Percentiles rank a stretch among this genome's conserved stretches.
These are phyloP conservation scores for Trichoderma arundinaceum DNA, from an alignment of 2,329 filamentous ascomycete genomes.

Conservation along the genomic window DNA sequence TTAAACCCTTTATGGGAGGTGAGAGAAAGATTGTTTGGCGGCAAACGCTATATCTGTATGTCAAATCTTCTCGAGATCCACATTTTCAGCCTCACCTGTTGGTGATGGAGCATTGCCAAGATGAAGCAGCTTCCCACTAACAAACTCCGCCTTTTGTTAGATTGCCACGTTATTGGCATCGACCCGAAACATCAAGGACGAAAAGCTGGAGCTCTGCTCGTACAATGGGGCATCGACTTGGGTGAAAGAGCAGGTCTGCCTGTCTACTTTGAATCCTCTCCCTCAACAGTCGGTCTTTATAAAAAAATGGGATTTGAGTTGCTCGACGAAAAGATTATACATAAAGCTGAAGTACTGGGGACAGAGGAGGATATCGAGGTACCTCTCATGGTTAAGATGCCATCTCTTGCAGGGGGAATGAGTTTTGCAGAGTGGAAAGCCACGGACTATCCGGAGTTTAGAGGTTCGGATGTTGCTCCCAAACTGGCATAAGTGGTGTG, in stretches of 20 bases:
- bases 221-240: constrained; percentile 48
- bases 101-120: constrained; percentile 11
- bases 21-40: constrained; percentile 50
- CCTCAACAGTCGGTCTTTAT: constrained; percentile 50
- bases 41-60: constrained; percentile 50
- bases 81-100: constrained; percentile 23
- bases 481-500: background rate
- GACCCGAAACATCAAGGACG: constrained; percentile 51
- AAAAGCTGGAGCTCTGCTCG: constrained; percentile 49
- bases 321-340: constrained; percentile 46
- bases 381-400: constrained; percentile 52
- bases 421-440: constrained; percentile 46
- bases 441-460: constrained; percentile 35
- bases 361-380: constrained; percentile 46
- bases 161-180: constrained; percentile 52
- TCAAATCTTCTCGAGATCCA: constrained; percentile 29
- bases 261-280: constrained; percentile 55
- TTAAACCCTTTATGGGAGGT: constrained; percentile 50
- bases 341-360: constrained; percentile 41
- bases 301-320: constrained; percentile 53
- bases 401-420: constrained; percentile 42
- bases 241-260: constrained; percentile 33
- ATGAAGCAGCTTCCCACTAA: background rate
- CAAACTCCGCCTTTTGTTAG: constrained; percentile 30
- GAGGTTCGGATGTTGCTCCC: constrained; percentile 8